Base-by-base conservation (phyloP, 192 early-diverging fungal genomes). In the Pilobolus umbonatus region DNA sequence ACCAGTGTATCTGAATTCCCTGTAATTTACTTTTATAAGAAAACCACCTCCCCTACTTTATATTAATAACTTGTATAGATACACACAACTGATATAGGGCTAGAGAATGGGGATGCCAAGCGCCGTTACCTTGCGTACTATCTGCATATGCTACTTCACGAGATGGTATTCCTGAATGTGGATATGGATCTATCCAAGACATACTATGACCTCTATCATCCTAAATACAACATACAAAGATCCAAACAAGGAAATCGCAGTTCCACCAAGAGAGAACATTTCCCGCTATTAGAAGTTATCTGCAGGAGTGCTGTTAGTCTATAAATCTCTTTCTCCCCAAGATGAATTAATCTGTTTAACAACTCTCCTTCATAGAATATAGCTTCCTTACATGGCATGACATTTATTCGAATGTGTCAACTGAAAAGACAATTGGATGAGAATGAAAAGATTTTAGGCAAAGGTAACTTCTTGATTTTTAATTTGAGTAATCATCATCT, bases 71-170 rank as follows among this genome's bases (percentile, higher is more conserved):
- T n/a, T n/a, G 17, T 43, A 29, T 46, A 59, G 45, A 30, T 26
- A 14, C 32, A 14, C 22, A 59, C 42, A 12, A 34, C n/a, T 1
- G 32, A 59, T 21, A 35, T 45, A 30, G 42, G 32, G 21, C 19
- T 14, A 22, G 30, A 31, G 21, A 32, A 19, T 31, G 26, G 36
- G 22, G 31, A 40, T 22, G 35, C 3, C 8, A 48, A 50, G 26
- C 28, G 63, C 8, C 55, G 43, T 24, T 65, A 65, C 31, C 46
- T 65, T 15, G 40, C 11, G 3, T 21, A 47, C 25, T 65, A 65
- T 31, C 29, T 65, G 6, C 14, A 57, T n/a, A 34, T 9, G 28
- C 1, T 25, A 6, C 0, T 65, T 6, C 49, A 57, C 31, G 63
- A 65, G 8, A 36, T 50, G 10, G 43, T 56, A 12, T 11, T 65